Evolutionary conservation across 2,329 filamentous ascomycete genomes (phyloP).

Genomic region (Intubia oerlemansii): DNA sequence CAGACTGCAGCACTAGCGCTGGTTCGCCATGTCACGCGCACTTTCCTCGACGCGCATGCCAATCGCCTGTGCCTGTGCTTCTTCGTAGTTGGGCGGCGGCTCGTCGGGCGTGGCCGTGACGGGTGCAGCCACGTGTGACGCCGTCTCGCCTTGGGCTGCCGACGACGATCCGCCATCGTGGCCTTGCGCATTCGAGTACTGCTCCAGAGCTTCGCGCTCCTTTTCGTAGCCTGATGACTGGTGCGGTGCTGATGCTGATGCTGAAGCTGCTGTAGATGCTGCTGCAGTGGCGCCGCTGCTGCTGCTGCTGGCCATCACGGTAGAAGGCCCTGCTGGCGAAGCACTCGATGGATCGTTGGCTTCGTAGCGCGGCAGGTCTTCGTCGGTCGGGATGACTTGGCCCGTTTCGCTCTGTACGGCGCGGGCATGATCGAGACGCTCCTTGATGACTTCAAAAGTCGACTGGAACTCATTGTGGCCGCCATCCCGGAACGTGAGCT

Average conservation of each 20-base stretch:
- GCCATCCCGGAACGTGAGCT: conserved; percentile 80
- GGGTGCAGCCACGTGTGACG: too few species aligned
- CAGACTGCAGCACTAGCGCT: too few species aligned
- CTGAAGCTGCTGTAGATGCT: too few species aligned
- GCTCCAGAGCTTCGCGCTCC: conserved; percentile 2
- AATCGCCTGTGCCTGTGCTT: conserved; percentile 56
- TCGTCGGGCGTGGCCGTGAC: conserved; percentile 34
- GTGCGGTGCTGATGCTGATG: too few species aligned
- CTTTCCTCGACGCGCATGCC: conserved; percentile 42
- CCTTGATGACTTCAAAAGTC: conserved; percentile 65
- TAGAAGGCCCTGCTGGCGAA: not conserved
- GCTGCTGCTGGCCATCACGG: conserved; percentile 1
- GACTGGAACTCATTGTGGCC: conserved; percentile 84
- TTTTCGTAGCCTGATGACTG: conserved; percentile 2
- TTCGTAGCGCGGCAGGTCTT: conserved; percentile 78
- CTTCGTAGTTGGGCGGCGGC: conserved; percentile 79
- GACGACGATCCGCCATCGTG: too few species aligned
- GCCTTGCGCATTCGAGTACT: conserved; percentile 8
- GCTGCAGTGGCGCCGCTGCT: too few species aligned
- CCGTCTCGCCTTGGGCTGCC: too few species aligned
- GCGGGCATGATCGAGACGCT: conserved; percentile 60
- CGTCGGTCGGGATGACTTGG: conserved; percentile 44
- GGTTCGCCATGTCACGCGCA: conserved; percentile 52
- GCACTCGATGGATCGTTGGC: conserved; percentile 18
- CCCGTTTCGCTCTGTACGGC: conserved; percentile 51